A percentile compares a stretch with the other conserved stretches of the same genome.
Conservation (phyloP, 2,329 filamentous ascomycete species). For the Passalora sequoiae region DNA sequence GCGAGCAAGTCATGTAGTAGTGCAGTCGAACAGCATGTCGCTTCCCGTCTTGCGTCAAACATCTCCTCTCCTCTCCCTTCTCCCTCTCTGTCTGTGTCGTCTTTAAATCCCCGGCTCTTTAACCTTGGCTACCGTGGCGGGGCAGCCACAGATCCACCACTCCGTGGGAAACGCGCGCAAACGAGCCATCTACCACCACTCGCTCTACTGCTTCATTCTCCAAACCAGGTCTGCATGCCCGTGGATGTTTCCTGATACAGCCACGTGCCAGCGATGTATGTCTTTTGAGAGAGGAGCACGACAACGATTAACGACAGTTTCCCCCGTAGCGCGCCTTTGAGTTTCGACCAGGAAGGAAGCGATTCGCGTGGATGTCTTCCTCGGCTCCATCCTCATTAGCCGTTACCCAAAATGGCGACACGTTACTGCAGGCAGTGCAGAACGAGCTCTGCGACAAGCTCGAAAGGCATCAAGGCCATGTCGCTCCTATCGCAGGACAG, state of each 20-base stretch:
- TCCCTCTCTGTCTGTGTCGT: too few relatives aligned
- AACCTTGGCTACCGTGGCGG: too few relatives aligned
- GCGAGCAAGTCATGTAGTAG: not conserved
- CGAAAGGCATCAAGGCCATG: slow-evolving; percentile 14
- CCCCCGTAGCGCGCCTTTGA: not conserved
- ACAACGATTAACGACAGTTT: not conserved
- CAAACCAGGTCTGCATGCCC: not conserved
- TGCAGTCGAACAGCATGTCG: not conserved
- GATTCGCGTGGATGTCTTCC: not conserved
- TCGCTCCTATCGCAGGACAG: slow-evolving; percentile 4
- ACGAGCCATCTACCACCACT: not conserved
- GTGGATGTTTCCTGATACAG: not conserved
- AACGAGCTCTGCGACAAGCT: slow-evolving; percentile 17
- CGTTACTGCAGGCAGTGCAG: slow-evolving; percentile 9
- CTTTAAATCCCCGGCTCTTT: too few relatives aligned
- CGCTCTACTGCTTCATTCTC: not conserved
- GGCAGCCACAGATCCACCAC: too few relatives aligned
- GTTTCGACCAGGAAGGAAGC: not conserved
- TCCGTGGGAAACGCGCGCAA: too few relatives aligned
- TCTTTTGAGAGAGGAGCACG: too few relatives aligned
- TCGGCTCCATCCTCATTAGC: not conserved
- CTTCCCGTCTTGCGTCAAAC: not conserved
- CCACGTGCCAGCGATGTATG: slow-evolving; percentile 1
- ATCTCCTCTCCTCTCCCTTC: too few relatives aligned
- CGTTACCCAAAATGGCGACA: not conserved